Evolutionary conservation across 306 rosid genomes (phyloP).

Genomic region (Acacia acuminata): DNA sequence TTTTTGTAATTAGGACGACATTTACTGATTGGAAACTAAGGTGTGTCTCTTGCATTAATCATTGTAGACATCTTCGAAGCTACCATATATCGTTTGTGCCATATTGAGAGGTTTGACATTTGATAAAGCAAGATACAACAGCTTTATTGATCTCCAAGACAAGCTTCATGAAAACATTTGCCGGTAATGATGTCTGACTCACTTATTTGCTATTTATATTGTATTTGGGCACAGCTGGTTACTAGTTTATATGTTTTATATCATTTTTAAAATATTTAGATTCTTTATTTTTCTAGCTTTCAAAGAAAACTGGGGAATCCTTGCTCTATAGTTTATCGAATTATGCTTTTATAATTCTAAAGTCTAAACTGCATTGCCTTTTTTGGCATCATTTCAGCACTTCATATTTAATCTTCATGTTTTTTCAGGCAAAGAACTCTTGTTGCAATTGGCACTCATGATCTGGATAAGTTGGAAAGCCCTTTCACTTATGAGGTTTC

Average conservation of each 20-base stretch:
- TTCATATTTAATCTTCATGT: neutral
- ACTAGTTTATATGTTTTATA: neutral
- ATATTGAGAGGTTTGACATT: neutral
- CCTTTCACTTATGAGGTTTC: slow-evolving; percentile 94
- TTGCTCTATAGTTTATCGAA: neutral
- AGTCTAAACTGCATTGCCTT: neutral
- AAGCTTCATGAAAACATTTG: slow-evolving; percentile 8
- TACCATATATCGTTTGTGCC: neutral
- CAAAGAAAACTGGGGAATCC: neutral
- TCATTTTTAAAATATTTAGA: neutral
- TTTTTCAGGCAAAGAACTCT: slow-evolving; percentile 56
- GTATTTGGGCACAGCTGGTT: neutral
- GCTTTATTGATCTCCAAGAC: slow-evolving; percentile 9
- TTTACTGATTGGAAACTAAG: neutral
- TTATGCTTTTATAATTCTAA: neutral
- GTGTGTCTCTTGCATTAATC: neutral
- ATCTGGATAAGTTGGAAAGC: slow-evolving; percentile 74
- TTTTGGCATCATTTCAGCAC: neutral
- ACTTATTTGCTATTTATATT: neutral
- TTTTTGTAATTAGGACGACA: neutral
- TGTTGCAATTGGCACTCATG: slow-evolving; percentile 98
- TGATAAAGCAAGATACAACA: slow-evolving; percentile 5
- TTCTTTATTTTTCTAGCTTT: neutral
- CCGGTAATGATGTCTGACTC: neutral
- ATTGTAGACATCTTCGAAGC: neutral